Evolutionary conservation across 441 rosid genomes (phyloP).

Genomic region (Euphorbia corollata): DNA sequence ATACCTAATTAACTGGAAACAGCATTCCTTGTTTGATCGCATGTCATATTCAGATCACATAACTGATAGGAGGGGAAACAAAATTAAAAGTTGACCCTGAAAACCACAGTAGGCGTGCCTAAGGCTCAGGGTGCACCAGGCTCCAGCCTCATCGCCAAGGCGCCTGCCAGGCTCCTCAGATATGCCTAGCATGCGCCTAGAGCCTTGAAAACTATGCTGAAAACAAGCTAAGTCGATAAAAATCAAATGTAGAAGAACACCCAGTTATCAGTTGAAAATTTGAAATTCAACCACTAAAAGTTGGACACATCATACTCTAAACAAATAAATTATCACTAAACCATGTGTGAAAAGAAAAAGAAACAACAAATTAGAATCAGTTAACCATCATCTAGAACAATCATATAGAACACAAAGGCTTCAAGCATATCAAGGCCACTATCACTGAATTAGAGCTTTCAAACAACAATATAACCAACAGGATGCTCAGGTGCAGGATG

Average conservation of each 20-base stretch:
- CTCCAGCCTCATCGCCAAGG: too few relatives aligned
- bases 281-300: not conserved
- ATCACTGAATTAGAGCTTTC: slow-evolving; percentile 19
- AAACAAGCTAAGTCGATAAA: not conserved
- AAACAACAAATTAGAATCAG: not conserved
- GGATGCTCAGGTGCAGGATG: slow-evolving; percentile 26
- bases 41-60: not conserved
- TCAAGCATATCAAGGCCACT: slow-evolving; percentile 22
- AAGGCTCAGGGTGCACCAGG: too few relatives aligned
- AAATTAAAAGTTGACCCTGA: not conserved
- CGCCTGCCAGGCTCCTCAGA: too few relatives aligned
- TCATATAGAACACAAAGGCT: slow-evolving; percentile 18
- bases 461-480: slow-evolving; percentile 23
- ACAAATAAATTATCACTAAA: too few relatives aligned
- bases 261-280: not conserved
- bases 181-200: too few relatives aligned
- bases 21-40: not conserved
- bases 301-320: not conserved
- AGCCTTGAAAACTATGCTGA: too few relatives aligned
- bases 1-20: not conserved
- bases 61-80: not conserved
- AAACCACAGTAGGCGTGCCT: not conserved
- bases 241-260: not conserved
- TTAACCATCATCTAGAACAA: slow-evolving; percentile 16
- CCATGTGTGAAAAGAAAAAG: too few relatives aligned